Conservation (phyloP, 78 protist genomes). For the Paratrimastix pyriformis region DNA sequence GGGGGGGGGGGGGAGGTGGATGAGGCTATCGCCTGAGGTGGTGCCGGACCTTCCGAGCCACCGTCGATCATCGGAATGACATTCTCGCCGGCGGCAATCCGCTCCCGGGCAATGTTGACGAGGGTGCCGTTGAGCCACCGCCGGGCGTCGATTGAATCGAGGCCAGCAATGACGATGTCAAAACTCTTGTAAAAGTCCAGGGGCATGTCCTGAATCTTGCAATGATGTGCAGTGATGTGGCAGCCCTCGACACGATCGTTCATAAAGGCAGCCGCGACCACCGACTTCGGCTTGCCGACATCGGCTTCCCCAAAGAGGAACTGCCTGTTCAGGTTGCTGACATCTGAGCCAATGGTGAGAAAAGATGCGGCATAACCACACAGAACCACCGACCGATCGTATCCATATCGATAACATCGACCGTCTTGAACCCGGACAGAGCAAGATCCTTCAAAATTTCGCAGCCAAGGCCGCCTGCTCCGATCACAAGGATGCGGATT, state of each 20-base stretch:
- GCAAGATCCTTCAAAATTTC: conserved; percentile 89
- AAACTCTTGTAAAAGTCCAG: conserved; percentile 75
- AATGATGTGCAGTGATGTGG: conserved; percentile 67
- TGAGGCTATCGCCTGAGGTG: too few relatives aligned
- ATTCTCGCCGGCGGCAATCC: conserved; percentile 20
- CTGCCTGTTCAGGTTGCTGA: conserved; percentile 86
- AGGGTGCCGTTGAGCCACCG: conserved; percentile 82
- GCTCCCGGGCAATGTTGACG: neutral
- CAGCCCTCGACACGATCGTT: conserved; percentile 69
- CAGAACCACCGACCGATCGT: too few relatives aligned
- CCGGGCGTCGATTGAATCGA: conserved; percentile 83
- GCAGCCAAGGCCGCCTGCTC: conserved; percentile 97
- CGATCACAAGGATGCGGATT: conserved; percentile 70
- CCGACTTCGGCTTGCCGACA: conserved; percentile 86
- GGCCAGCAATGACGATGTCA: conserved; percentile 80
- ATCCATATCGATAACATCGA: conserved; percentile 90
- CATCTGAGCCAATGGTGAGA: too few relatives aligned
- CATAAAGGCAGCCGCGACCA: conserved; percentile 82
- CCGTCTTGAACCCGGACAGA: conserved; percentile 70
- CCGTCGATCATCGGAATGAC: conserved; percentile 88
- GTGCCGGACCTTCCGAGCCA: conserved; percentile 81
- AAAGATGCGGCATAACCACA: too few relatives aligned
- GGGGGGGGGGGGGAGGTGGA: neutral
- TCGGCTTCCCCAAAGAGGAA: conserved; percentile 73
- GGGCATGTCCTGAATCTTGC: conserved; percentile 67